These are phyloP conservation scores for Babesia divergens DNA, from an alignment of 169 alveolate species.

Conservation along the genomic window DNA sequence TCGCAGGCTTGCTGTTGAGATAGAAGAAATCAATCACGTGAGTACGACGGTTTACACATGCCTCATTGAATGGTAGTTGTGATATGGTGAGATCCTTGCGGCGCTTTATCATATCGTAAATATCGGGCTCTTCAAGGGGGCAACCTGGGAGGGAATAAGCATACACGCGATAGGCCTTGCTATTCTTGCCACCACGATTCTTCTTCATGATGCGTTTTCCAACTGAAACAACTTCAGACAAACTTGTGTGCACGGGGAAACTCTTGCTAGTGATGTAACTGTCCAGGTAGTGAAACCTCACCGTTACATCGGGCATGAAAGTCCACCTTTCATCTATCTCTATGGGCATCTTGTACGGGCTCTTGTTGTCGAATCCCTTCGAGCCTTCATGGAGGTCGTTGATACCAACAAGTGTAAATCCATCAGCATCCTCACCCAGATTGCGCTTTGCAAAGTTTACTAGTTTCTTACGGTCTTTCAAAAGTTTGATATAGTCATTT, in stretches of 20 bases:
- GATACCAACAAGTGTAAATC: slow-evolving; percentile 50
- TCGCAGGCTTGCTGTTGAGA: slow-evolving; percentile 49
- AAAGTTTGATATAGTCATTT: slow-evolving; percentile 27
- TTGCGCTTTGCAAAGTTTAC: slow-evolving; percentile 12
- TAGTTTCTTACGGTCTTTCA: slow-evolving; percentile 12
- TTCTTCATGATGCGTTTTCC: slow-evolving; percentile 33
- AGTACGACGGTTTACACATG: slow-evolving; percentile 45
- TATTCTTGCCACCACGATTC: slow-evolving; percentile 9
- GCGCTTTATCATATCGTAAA: slow-evolving; percentile 20
- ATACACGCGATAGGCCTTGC: slow-evolving; percentile 33
- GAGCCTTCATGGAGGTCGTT: slow-evolving; percentile 43
- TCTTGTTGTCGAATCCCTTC: slow-evolving; percentile 13
- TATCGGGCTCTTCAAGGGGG: slow-evolving; percentile 35
- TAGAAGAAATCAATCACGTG: slow-evolving; percentile 47
- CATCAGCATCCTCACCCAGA: slow-evolving; percentile 38
- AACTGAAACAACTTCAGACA: background rate
- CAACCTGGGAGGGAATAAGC: slow-evolving; percentile 62
- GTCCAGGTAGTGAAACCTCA: slow-evolving; percentile 38
- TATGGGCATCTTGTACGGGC: slow-evolving; percentile 29
- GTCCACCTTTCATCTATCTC: slow-evolving; percentile 42
- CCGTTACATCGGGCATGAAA: slow-evolving; percentile 53
- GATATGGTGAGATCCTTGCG: slow-evolving; percentile 6
- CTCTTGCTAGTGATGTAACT: background rate
- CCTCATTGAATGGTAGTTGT: slow-evolving; percentile 45
- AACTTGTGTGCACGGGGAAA: slow-evolving; percentile 28